Conservation (phyloP, 176 grass and related monocot species). For the Cenchrus americanus region DNA sequence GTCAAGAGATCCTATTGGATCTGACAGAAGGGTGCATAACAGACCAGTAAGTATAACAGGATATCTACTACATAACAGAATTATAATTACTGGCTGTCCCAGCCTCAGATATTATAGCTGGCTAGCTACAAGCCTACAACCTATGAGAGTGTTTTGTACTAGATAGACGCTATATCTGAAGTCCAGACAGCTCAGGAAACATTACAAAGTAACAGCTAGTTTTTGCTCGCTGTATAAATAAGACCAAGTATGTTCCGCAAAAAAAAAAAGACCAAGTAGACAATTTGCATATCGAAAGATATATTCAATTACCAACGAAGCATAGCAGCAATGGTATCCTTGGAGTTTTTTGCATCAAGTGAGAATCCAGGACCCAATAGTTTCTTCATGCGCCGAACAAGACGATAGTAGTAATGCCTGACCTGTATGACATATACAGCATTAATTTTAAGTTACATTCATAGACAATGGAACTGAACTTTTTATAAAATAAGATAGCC, state of each 20-base stretch:
- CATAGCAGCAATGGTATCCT: conserved; percentile 99
- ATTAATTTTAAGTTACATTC: conserved; percentile 21
- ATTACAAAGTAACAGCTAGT: conserved; percentile 28
- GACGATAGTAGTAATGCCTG: conserved; percentile 99
- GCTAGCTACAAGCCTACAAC: conserved; percentile 28
- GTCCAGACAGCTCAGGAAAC: conserved; percentile 6
- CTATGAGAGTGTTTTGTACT: conserved; percentile 13
- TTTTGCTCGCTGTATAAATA: conserved; percentile 19
- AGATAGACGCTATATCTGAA: conserved; percentile 1
- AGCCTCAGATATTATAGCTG: conserved; percentile 23
- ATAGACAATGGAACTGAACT: conserved; percentile 8
- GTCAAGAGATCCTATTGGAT: neutral
- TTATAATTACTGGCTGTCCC: neutral
- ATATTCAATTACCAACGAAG: conserved; percentile 86
- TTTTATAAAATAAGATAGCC: conserved; percentile 14
- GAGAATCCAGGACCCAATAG: conserved; percentile 88
- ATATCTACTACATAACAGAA: conserved; percentile 26
- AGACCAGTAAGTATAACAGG: conserved; percentile 20
- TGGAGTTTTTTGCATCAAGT: conserved; percentile 98
- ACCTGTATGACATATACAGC: conserved; percentile 64
- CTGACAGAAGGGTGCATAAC: neutral
- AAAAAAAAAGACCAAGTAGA: neutral
- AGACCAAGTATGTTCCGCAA: neutral
- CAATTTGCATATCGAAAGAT: conserved; percentile 19
- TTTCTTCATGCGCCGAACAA: conserved; percentile 97